phyloP scores from a whole-genome alignment of 345 rosid genomes.

The Melaleuca quinquenervia region DNA sequence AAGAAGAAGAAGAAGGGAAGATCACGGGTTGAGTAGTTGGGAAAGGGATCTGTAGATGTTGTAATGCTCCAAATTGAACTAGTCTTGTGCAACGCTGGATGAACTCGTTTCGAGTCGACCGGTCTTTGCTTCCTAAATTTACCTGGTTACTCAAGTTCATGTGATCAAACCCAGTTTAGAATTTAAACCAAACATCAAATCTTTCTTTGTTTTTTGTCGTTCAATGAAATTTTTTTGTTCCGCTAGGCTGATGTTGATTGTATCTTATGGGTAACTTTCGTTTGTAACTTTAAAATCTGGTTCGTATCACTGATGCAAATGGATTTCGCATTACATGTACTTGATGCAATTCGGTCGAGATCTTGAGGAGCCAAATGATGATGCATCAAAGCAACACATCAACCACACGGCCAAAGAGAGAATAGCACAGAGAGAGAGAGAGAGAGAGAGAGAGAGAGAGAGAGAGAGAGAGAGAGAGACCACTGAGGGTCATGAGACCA shows the following conservation, averaged over 20 bases:
- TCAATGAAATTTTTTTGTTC: not conserved
- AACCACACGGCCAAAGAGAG: not conserved
- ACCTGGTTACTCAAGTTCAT: not conserved
- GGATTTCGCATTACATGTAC: not conserved
- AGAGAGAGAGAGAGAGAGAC: not conserved
- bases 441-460: not conserved
- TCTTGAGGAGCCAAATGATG: not conserved
- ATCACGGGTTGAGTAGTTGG: not conserved
- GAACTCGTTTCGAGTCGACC: not conserved
- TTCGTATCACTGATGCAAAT: not conserved
- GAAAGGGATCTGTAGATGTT: not conserved
- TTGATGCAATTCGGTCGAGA: not conserved
- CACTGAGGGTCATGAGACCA: not conserved
- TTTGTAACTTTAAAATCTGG: not conserved
- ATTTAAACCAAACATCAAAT: not conserved
- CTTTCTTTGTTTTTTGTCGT: not conserved
- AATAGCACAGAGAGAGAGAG: not conserved
- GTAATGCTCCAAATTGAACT: not conserved
- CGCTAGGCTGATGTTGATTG: not conserved
- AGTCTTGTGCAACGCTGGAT: not conserved
- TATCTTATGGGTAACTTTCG: not conserved
- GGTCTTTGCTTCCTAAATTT: not conserved
- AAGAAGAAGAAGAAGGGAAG: not conserved
- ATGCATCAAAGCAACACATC: not conserved
- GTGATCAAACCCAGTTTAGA: not conserved